phyloP scores from a whole-genome alignment of 306 rosid species.

The Vigna trinervia region DNA sequence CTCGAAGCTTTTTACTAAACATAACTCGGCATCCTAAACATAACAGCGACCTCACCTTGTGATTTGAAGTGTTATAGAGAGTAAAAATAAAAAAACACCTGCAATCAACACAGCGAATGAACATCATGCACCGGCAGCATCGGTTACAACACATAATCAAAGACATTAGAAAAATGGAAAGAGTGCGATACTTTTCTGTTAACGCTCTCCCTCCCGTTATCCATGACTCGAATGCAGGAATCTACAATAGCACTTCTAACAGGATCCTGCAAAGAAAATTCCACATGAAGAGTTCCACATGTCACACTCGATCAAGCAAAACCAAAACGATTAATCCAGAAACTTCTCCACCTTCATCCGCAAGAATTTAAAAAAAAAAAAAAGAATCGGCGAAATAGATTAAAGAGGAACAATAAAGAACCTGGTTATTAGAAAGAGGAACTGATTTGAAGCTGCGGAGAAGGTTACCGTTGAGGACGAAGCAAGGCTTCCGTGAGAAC shows the following conservation, averaged over 20 bases:
- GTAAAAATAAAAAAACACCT: conserved; percentile 86
- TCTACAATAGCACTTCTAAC: conserved; percentile 85
- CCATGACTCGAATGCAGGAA: conserved; percentile 76
- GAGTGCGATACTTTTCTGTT: conserved; percentile 69
- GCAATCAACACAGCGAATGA: conserved; percentile 44
- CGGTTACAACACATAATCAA: conserved; percentile 33
- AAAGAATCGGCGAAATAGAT: background rate
- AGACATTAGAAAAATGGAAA: conserved; percentile 1
- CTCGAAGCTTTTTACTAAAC: too few species aligned
- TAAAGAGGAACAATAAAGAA: conserved; percentile 38
- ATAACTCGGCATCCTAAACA: background rate
- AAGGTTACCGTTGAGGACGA: conserved; percentile 64
- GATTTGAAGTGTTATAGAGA: conserved; percentile 77
- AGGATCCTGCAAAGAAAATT: conserved; percentile 67
- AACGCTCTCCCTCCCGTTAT: conserved; percentile 88
- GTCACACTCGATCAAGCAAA: conserved; percentile 25
- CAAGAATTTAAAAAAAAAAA: background rate
- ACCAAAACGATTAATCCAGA: conserved; percentile 32
- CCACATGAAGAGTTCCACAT: conserved; percentile 34
- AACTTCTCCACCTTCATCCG: background rate
- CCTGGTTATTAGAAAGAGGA: conserved; percentile 68
- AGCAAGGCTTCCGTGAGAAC: conserved; percentile 78
- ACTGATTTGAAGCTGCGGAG: conserved; percentile 78
- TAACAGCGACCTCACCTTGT: conserved; percentile 64
- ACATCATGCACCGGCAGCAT: conserved; percentile 23